Evolutionary conservation across 2,329 filamentous ascomycete genomes (phyloP).

Genomic region (Zymoseptoria passerinii): DNA sequence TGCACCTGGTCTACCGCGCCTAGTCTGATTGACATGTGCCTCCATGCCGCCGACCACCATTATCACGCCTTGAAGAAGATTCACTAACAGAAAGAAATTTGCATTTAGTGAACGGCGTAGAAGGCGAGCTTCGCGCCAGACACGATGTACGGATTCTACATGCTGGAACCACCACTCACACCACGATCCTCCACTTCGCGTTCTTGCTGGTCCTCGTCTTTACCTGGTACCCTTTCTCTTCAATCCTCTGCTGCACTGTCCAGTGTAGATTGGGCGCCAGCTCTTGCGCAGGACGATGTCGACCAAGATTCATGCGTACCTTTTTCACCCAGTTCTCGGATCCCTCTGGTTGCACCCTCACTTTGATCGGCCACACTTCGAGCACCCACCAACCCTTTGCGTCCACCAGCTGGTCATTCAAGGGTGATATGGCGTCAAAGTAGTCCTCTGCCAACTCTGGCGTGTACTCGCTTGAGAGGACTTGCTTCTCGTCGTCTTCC

Average conservation of each 20-base stretch:
- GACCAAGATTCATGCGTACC: constrained; percentile 33
- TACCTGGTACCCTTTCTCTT: constrained; percentile 31
- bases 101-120: no score
- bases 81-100: neutral
- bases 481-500: constrained; percentile 12
- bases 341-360: constrained; percentile 28
- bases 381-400: constrained; percentile 38
- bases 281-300: constrained; percentile 32
- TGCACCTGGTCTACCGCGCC: neutral
- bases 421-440: constrained; percentile 35
- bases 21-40: neutral
- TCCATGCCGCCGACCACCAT: neutral
- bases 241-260: constrained; percentile 34
- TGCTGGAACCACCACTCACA: constrained; percentile 5
- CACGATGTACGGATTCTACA: neutral
- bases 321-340: constrained; percentile 33
- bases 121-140: no score
- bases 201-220: constrained; percentile 25
- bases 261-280: constrained; percentile 36
- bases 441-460: constrained; percentile 38
- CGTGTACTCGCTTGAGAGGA: constrained; percentile 19
- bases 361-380: constrained; percentile 38
- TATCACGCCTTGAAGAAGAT: neutral
- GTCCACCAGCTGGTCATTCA: constrained; percentile 35
- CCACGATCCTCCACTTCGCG: constrained; percentile 29